Conservation (phyloP, 192 early-diverging fungal genomes). For the Coemansia sp. region DNA sequence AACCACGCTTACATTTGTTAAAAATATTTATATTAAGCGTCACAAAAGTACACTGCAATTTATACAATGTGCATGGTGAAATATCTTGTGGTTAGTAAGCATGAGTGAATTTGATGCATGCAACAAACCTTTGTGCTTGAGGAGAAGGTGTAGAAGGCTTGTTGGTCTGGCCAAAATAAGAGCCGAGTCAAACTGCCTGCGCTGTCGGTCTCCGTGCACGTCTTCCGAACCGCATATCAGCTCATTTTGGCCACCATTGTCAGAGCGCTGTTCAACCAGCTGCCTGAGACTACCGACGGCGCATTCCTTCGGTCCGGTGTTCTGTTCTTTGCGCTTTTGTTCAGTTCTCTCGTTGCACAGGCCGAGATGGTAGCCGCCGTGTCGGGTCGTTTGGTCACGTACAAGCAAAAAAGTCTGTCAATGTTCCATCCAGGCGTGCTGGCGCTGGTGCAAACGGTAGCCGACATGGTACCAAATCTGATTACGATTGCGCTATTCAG, state of each 20-base stretch:
- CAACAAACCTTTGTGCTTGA: constrained; percentile 49
- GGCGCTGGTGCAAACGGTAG: constrained; percentile 23
- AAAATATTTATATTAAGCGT: no score
- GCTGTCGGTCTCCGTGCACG: constrained; percentile 61
- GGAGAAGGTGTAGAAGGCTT: constrained; percentile 25
- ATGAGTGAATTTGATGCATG: background rate
- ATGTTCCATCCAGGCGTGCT: constrained; percentile 49
- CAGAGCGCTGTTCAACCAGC: constrained; percentile 67
- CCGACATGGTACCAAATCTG: constrained; percentile 55
- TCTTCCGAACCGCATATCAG: constrained; percentile 61
- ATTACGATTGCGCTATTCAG: constrained; percentile 58
- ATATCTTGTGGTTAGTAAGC: no score
- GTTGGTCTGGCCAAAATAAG: constrained; percentile 60
- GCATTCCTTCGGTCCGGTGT: constrained; percentile 61
- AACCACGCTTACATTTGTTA: no score
- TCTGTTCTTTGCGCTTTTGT: constrained; percentile 61
- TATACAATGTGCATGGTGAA: no score
- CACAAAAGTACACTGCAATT: no score
- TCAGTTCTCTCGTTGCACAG: constrained; percentile 70
- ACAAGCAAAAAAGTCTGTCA: constrained; percentile 76
- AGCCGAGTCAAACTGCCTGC: constrained; percentile 52
- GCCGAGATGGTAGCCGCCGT: constrained; percentile 68
- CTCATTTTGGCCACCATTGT: constrained; percentile 69
- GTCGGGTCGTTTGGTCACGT: constrained; percentile 66
- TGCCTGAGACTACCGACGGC: constrained; percentile 59